Evolutionary conservation across 352 stramenopile species (phyloP).

Genomic region (Phytopythium litorale): DNA sequence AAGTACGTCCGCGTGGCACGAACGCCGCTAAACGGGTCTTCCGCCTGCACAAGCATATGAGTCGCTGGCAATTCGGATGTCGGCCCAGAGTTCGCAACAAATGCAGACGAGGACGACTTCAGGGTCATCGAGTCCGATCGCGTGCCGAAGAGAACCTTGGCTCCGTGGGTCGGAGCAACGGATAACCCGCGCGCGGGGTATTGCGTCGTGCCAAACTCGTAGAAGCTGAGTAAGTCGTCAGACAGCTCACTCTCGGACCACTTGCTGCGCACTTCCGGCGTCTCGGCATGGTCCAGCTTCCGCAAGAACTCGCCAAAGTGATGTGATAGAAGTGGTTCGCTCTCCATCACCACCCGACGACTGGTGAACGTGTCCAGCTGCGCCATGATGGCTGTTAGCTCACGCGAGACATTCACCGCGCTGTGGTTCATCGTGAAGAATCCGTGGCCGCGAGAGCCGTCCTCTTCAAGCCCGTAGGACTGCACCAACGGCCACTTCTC

Average conservation of each 20-base stretch:
- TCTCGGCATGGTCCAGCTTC: conserved; percentile 67
- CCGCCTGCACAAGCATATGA: conserved; percentile 62
- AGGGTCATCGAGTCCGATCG: conserved; percentile 25
- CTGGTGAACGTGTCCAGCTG: conserved; percentile 53
- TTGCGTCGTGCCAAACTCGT: conserved; percentile 79
- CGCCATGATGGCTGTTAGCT: conserved; percentile 33
- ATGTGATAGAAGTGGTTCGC: conserved; percentile 43
- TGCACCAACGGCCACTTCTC: conserved; percentile 80
- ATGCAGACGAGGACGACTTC: conserved; percentile 32
- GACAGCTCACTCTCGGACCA: conserved; percentile 53
- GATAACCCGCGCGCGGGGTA: conserved; percentile 36
- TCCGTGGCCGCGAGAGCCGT: conserved; percentile 26
- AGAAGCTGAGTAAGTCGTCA: conserved; percentile 73
- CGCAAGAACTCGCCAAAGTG: conserved; percentile 65
- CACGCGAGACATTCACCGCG: conserved; percentile 48
- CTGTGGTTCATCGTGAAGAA: conserved; percentile 81
- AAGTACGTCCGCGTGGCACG: conserved; percentile 69
- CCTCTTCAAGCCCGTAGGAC: conserved; percentile 53
- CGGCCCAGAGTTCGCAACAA: conserved; percentile 27
- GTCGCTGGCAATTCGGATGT: conserved; percentile 27
- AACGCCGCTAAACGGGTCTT: conserved; percentile 71
- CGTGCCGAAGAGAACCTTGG: conserved; percentile 58
- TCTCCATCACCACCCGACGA: conserved; percentile 46
- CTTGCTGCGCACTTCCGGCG: conserved; percentile 25
- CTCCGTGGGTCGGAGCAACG: conserved; percentile 26